Evolutionary conservation across 78 protist genomes (phyloP).

Genomic region (Dictyostelium discoideum): dicty_2.7 NC_007088.5:7533501-7534000

Average conservation of each 20-base stretch:
- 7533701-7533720: slow-evolving; percentile 90
- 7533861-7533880: neutral
- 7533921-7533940: neutral
- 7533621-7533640: neutral
- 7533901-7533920: neutral
- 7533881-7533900: neutral
- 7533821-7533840: neutral
- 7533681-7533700: slow-evolving; percentile 87
- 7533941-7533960: too few species aligned
- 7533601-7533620: neutral
- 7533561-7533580: neutral
- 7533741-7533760: slow-evolving; percentile 82
- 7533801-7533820: slow-evolving; percentile 92
- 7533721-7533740: slow-evolving; percentile 93
- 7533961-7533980: neutral
- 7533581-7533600: neutral
- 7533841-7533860: neutral
- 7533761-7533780: slow-evolving; percentile 76
- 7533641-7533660: neutral
- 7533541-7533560: slow-evolving; percentile 47
- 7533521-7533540: slow-evolving; percentile 58
- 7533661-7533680: slow-evolving; percentile 83
- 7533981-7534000: slow-evolving; percentile 58
- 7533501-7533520: slow-evolving; percentile 17
- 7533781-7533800: slow-evolving; percentile 87